Base-by-base conservation (phyloP, 768 basidiomycete genomes). In the Tricholoma hemisulphureum region DNA sequence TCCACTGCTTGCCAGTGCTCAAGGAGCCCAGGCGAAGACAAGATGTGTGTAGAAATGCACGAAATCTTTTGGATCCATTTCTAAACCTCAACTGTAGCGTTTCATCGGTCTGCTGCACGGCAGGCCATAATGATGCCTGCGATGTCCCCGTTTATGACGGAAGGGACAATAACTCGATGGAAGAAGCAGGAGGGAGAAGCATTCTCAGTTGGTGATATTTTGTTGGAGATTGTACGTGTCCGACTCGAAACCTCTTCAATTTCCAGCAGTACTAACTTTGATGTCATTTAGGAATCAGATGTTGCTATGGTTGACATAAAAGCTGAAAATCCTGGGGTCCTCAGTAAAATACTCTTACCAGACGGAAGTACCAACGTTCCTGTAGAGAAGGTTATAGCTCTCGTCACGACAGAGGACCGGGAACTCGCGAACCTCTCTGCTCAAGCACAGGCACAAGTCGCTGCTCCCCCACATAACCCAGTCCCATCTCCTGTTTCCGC, bases 101-200 rank as follows among this genome's bases (percentile, higher is more conserved):
- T 76, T 53, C 74, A 75, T 60, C 65, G 67, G 28, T 74, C 74
- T n/a, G 53, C 68, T 55, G 61, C 62, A 35, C 64, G 71, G 53
- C 70, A 75, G 49, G 73, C 72, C 13, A 80, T 78, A 29, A 65
- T 76, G 62, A 93, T 94, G 90, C 92, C 93, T 29, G 89, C 90
- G 53, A 88, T 95, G 88, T 91, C 87, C 7, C 91, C 89, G n/a
- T 88, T 90, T 21, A 91, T 94, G 87, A 91, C 88, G 1, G 87
- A 90, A 68, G 92, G 91, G 26, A 90, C 86, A 0, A 86, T 95
- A 57, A 77, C 86, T 10, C 79, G 77, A 5, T 94, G 93, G 91
- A 91, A 86, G 73, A 86, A 86, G 73, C 80, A 77, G 58, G 89
- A 89, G 68, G 91, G 90, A 1, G 89, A 91, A 53, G 67, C 82